Evolutionary conservation across 805 yeast species (phyloP), one percentile per base, ranked within the genome.

Genomic region (Yamadazyma sp.): DNA sequence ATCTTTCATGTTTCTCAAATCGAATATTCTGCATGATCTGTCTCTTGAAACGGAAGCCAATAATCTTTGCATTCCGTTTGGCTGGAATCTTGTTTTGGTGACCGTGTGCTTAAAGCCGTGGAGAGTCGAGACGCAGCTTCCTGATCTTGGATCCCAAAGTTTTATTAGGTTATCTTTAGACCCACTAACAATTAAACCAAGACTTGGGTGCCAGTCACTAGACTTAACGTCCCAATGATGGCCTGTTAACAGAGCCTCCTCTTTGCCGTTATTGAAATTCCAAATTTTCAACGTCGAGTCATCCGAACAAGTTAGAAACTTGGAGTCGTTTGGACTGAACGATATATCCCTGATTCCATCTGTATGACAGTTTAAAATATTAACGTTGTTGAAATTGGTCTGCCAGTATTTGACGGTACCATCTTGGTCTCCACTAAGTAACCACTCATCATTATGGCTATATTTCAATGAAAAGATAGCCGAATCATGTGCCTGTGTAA

Each of bases 141-240:
- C 80, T 4, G 78, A 71, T 45, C 99, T 73, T 8, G 99, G 99
- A 57, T 93, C 99, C 99, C 99, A 93, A 17, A 93, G 67, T 62
- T 90, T 89, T 32, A 93, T 77, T 48, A 89, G 67, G 60, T 95
- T 95, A 62, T 93, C 99, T 58, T 95, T 93, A 0, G 98, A 93
- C 0, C 97, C 99, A 46, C 90, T 77, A 0, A 84, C 96, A 35
- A 93, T 73, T 18, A 93, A 70, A 0, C 97, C 96, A 61, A 87
- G 65, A 9, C 74, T 71, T 4, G 95, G 86, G 60, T 93, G 99
- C 99, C 99, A 93, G 60, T 93, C 98, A 37, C 95, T 86, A 38
- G 90, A 80, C 57, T 93, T 93, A 15, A 93, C 97, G 62, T 93
- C 99, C 99, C 99, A 93, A 58, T 95, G 96, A 62, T 93, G 99